Conservation (phyloP, 352 stramenopile species). For the Globisporangium cederbergense region DNA sequence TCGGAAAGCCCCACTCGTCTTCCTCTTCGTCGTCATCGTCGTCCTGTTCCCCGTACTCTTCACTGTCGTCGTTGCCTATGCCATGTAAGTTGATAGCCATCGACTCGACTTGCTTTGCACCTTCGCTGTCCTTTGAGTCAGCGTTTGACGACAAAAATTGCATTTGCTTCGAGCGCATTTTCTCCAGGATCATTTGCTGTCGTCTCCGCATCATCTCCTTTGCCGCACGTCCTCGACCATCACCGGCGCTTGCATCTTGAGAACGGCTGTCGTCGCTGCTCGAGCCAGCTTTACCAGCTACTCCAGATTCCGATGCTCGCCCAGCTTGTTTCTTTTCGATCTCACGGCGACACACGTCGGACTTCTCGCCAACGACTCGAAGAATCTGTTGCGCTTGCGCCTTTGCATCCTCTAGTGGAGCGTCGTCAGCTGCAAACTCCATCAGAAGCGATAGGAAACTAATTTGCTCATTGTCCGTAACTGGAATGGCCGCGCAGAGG, state of each 20-base stretch:
- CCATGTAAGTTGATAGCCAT: conserved; percentile 7
- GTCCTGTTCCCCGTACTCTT: conserved; percentile 36
- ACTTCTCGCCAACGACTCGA: conserved; percentile 15
- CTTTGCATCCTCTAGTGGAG: conserved; percentile 9
- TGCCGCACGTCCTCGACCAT: conserved; percentile 27
- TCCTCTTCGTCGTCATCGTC: conserved; percentile 64
- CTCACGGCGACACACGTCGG: conserved; percentile 1
- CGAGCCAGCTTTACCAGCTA: background rate
- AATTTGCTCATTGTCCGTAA: background rate
- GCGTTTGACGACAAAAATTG: conserved; percentile 60
- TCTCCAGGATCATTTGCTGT: conserved; percentile 68
- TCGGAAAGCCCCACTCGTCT: conserved; percentile 81
- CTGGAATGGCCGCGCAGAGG: conserved; percentile 20
- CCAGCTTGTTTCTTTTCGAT: conserved; percentile 3
- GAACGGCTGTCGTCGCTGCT: background rate
- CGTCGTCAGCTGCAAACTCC: conserved; percentile 8
- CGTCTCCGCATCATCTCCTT: conserved; percentile 61
- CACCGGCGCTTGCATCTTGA: conserved; percentile 8
- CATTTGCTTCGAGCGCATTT: conserved; percentile 71
- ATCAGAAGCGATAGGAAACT: conserved; percentile 22
- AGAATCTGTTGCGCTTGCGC: conserved; percentile 13
- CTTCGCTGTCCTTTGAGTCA: conserved; percentile 16
- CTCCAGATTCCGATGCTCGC: background rate
- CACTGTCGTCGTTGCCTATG: conserved; percentile 23
- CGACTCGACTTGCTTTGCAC: conserved; percentile 4